A percentile compares a stretch with the other conserved stretches of the same genome.
These are phyloP conservation scores for Ustilago shanxiensis DNA, from an alignment of 1,284 basidiomycete genomes.

Conservation along the genomic window DNA sequence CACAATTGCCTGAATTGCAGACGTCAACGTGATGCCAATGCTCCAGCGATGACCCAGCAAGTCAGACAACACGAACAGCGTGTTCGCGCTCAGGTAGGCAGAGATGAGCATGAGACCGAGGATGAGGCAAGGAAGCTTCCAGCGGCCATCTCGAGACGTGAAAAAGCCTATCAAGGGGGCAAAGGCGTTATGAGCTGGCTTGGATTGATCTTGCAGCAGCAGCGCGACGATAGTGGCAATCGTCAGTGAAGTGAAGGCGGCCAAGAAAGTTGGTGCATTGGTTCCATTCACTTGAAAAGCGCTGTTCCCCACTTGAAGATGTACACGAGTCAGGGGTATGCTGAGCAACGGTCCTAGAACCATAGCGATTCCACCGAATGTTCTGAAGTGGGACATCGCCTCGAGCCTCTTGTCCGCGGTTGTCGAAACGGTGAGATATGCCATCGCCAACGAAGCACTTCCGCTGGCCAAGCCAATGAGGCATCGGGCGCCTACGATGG, in stretches of 20 bases:
- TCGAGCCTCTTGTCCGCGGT: conserved; percentile 12
- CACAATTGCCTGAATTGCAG: conserved; percentile 20
- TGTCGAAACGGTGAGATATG: conserved; percentile 14
- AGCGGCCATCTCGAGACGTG: conserved; percentile 3
- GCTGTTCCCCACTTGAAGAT: conserved; percentile 11
- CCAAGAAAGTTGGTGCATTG: conserved; percentile 24
- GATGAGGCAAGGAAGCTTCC: conserved; percentile 15
- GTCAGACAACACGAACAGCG: conserved; percentile 17
- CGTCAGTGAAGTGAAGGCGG: conserved; percentile 11
- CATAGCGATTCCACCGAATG: conserved; percentile 16
- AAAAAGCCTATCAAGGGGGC: conserved; percentile 10
- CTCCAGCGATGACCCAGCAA: conserved; percentile 18
- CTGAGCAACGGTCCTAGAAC: conserved; percentile 23
- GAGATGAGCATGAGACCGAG: conserved; percentile 20
- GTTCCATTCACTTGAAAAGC: conserved; percentile 11
- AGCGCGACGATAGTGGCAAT: conserved; percentile 3
- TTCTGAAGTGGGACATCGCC: conserved; percentile 18
- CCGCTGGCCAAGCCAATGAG: conserved; percentile 22
- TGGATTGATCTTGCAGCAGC: conserved; percentile 13
- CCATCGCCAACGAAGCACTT: conserved; percentile 16
- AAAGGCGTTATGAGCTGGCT: conserved; percentile 21
- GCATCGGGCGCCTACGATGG: conserved; percentile 16
- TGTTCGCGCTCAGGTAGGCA: conserved; percentile 18
- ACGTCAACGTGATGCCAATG: conserved; percentile 16
- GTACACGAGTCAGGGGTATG: conserved; percentile 21